phyloP scores from a whole-genome alignment of 2,329 filamentous ascomycete species.

The Fusarium solani-melongenae region DNA sequence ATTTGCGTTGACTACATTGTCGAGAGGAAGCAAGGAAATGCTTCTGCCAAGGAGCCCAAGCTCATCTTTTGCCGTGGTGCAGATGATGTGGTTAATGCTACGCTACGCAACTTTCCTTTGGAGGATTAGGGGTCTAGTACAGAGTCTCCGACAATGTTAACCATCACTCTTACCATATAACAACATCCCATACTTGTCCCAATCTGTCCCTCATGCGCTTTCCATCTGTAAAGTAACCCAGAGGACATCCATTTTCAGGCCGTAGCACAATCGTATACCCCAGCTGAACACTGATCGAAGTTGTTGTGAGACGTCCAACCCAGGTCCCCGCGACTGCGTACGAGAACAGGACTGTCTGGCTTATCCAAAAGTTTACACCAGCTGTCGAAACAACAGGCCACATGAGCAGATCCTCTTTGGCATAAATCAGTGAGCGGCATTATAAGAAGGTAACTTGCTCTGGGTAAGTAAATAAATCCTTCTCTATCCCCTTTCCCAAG shows the following conservation, averaged over 20 bases:
- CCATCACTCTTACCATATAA: background rate
- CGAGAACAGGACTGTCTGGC: no score
- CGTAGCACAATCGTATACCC: background rate
- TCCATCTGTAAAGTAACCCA: background rate
- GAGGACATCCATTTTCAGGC: background rate
- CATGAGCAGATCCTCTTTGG: no score
- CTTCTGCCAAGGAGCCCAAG: background rate
- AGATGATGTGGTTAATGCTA: constrained; percentile 8
- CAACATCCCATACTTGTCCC: background rate
- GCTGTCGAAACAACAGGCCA: no score
- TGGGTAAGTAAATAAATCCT: no score
- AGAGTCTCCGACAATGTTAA: background rate
- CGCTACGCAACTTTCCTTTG: constrained; percentile 9
- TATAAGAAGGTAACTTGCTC: no score
- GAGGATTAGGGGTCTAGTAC: background rate
- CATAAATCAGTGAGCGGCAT: no score
- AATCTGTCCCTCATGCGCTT: background rate
- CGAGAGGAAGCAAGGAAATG: background rate
- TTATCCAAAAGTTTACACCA: background rate
- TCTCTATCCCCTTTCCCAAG: background rate
- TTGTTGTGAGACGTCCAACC: background rate
- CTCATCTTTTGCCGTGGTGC: constrained; percentile 20
- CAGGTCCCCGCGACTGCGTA: background rate
- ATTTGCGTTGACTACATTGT: constrained; percentile 1
- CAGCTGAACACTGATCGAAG: background rate